A percentile compares a stretch with the other conserved stretches of the same genome.
Evolutionary conservation across 2,329 filamentous ascomycete species (phyloP).

Genomic region (Neopestalotiopsis clavispora): DNA sequence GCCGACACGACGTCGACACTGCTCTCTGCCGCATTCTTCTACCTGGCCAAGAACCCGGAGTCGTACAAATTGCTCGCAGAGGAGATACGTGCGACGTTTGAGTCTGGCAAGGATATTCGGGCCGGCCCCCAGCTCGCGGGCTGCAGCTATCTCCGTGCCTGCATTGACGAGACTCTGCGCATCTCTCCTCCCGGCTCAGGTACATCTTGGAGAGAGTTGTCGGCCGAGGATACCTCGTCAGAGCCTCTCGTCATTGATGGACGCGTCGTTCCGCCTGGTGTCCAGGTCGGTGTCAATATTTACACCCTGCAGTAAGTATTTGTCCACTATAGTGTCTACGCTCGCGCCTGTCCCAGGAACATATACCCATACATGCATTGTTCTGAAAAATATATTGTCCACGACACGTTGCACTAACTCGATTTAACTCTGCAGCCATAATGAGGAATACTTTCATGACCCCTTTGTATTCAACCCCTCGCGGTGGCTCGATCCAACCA

Average conservation of each 20-base stretch:
- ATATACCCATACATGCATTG: too few species aligned
- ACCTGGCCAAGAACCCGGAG: slow-evolving; percentile 34
- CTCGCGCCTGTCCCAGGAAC: too few species aligned
- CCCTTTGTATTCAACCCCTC: slow-evolving; percentile 45
- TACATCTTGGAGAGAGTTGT: slow-evolving; percentile 33
- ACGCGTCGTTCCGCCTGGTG: slow-evolving; percentile 36
- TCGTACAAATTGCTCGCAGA: slow-evolving; percentile 31
- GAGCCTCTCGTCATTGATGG: slow-evolving; percentile 26
- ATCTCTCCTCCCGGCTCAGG: slow-evolving; percentile 45
- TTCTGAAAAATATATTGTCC: too few species aligned
- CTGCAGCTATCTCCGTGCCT: slow-evolving; percentile 48
- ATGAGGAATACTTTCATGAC: slow-evolving; percentile 43
- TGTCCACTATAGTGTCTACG: too few species aligned
- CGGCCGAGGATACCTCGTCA: not conserved
- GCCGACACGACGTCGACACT: slow-evolving; percentile 38
- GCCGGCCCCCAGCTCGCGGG: slow-evolving; percentile 31
- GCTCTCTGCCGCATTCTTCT: slow-evolving; percentile 39
- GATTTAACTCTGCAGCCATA: slow-evolving; percentile 24
- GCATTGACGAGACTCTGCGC: slow-evolving; percentile 21
- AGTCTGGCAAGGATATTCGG: slow-evolving; percentile 32
- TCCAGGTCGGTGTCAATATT: slow-evolving; percentile 35
- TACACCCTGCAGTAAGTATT: slow-evolving; percentile 35
- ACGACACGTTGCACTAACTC: too few species aligned
- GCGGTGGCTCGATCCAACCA: slow-evolving; percentile 42
- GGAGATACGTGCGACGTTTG: slow-evolving; percentile 41